Base-by-base conservation (phyloP, 2,329 filamentous ascomycete genomes). In the Tolypocladium inflatum region DNA sequence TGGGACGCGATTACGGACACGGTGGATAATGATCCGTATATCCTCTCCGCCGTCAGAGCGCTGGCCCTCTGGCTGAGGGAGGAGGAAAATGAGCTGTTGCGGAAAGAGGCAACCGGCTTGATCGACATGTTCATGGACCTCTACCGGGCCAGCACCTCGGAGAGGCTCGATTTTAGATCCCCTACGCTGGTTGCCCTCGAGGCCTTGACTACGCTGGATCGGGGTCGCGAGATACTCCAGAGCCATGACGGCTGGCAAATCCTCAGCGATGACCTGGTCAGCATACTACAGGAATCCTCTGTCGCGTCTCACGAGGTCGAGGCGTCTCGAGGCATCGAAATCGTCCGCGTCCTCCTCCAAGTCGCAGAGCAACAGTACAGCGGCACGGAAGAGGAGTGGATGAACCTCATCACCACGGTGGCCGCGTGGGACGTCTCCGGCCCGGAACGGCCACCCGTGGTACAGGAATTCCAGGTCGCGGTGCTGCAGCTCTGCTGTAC, bases 41-140 rank as follows among this genome's bases (percentile, higher is more conserved):
- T 86, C 2, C 75, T 86, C 2, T 80, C 85, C 3, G 79, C 81
- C 0, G 70, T 88, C 26, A 74, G 83, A 51, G 73, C 81, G 0
- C 65, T 89, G 37, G 79, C 84, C 1, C 76, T 88, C 21, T 89
- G 87, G 87, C 72, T 89, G n/a, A 76, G 83, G 9, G 86, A 89
- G 61, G 86, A 89, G 58, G 85, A 88, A 45, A 84, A 83, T 45
- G 80, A 84, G 17, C 70, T 73, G 9, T 66, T 88, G 43, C 74
- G 84, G 13, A 78, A 74, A 54, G 81, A 86, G 64, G 80, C 78
- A 13, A 76, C 78, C 0, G 84, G 83, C 0, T 69, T 89, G 55
- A 78, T 78, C 60, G 86, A 89, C 62, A 80, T 89, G 75, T 75
- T 88, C 38, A 66, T 87, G 56, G 83, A 86, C 15, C 72, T 89